Evolutionary conservation across 2,329 filamentous ascomycete genomes (phyloP).

Genomic region (Dactylella cylindrospora): DNA sequence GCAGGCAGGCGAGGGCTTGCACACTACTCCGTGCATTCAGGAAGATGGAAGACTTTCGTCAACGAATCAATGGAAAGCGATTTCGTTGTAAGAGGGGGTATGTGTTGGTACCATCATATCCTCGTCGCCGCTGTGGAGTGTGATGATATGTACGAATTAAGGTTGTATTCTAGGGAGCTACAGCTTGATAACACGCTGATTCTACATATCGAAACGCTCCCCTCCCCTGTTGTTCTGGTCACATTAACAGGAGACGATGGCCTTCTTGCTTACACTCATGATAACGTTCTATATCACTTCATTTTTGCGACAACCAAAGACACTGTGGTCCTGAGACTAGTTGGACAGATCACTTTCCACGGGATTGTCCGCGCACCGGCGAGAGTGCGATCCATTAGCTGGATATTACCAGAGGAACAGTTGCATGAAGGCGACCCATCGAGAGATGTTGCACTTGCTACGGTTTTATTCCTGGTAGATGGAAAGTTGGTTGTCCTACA

Average conservation of each 20-base stretch:
- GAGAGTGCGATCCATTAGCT: constrained; percentile 87
- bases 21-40: constrained; percentile 92
- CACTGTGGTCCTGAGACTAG: constrained; percentile 72
- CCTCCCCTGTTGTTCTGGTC: constrained; percentile 84
- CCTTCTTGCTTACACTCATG: constrained; percentile 91
- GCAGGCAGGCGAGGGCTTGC: constrained; percentile 88
- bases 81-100: constrained; percentile 88
- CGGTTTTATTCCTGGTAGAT: constrained; percentile 93
- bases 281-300: constrained; percentile 93
- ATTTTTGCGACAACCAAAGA: constrained; percentile 74
- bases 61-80: constrained; percentile 80
- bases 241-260: constrained; percentile 91
- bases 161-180: constrained; percentile 88
- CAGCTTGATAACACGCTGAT: constrained; percentile 71
- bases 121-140: constrained; percentile 90
- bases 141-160: constrained; percentile 76
- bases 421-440: constrained; percentile 88
- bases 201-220: constrained; percentile 74
- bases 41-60: constrained; percentile 91
- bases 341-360: constrained; percentile 97
- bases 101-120: constrained; percentile 98
- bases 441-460: constrained; percentile 89
- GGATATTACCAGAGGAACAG: constrained; percentile 91
- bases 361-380: constrained; percentile 93
- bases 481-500: constrained; percentile 92